Base-by-base conservation (phyloP, 805 yeast species). In the Kazachstania viticola region DNA sequence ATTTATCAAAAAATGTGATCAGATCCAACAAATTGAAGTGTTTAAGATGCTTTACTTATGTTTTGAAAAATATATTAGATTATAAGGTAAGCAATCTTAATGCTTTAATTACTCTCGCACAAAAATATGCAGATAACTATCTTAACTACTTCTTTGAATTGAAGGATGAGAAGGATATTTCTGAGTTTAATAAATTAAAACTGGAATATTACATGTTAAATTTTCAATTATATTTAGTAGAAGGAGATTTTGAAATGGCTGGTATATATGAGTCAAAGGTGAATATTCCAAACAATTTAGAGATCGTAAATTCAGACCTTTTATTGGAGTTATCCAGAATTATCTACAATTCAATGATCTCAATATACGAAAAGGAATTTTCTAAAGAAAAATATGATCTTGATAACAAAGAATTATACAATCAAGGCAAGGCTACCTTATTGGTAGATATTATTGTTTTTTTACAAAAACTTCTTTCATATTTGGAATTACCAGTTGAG, bases 201-300 rank as follows among this genome's bases (percentile, higher is more conserved):
- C 31, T 51, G 2, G 62, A 63, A 25, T 45, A 53, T 21, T 51
- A 44, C 26, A 24, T 60, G 3, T 32, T 50, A 15, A 55, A 56
- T 33, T 56, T 58, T 43, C 62, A 58, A 33, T 26, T 45, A 3
- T 37, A 58, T 0, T 27, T 61, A 4, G 28, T 39, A 6, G 49
- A 47, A n/a, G 50, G 46, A 3, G 64, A 65, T 35, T 37, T 48
- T 5, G 49, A 55, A 26, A 48, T 53, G 39, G 65, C 67, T 1
- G 54, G 46, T 26, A 43, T 59, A 17, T 60, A 56, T 36, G 54
- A 56, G 19, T 44, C 45, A 8, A 54, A 58, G 31, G 50, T 60
- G 2, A 45, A 45, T 16, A 21, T 52, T 1, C 7, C 21, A 4
- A 39, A 42, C 2, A 41, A 46, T 18, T 17, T 29, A 4, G 9